Evolutionary conservation across 2,329 filamentous ascomycete genomes (phyloP), one percentile per base, ranked within the genome.

Genomic region (Pseudohalonectria lignicola): DNA sequence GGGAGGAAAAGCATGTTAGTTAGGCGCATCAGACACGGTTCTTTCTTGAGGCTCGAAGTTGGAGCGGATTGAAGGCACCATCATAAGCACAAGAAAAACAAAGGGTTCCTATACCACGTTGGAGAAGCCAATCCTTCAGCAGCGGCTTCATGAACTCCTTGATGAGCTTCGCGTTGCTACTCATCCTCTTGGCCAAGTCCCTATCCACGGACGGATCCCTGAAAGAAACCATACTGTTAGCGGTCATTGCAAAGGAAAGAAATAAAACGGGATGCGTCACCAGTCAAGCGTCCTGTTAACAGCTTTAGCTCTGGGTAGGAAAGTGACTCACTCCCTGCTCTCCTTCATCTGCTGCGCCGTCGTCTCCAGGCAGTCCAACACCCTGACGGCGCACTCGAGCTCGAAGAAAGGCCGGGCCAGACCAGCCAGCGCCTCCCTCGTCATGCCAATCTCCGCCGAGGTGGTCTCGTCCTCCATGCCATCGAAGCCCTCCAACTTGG

Each of bases 291-390:
- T n/a, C n/a, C n/a, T n/a, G n/a, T n/a, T n/a, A n/a, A n/a, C n/a
- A n/a, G n/a, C n/a, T n/a, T n/a, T n/a, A n/a, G n/a, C n/a, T n/a
- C n/a, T n/a, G n/a, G n/a, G n/a, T n/a, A n/a, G 53, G 36, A 37
- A 19, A 19, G 13, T 5, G 15, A 62, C 71, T 31, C 64, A 76
- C 74, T 74, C 65, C 45, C 59, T 58, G 23, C 61, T 64, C 25
- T 74, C 51, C 31, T 71, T 64, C 39, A 69, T 70, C 35, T 73
- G 52, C 1, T 72, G 69, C 12, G 74, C 73, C 42, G 83, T 74
- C 2, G 72, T 76, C 55, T 87, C 82, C 47, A 87, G 66, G 17
- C 67, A 65, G 54, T 86, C 79, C 31, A 88, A 66, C 4, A 71
- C 74, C 36, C 69, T 67, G 32, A 81, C 71, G 20, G 88, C 63